Evolutionary conservation across 441 rosid genomes (phyloP), one percentile per base, ranked within the genome.

Genomic region (Brassica balearica): DNA sequence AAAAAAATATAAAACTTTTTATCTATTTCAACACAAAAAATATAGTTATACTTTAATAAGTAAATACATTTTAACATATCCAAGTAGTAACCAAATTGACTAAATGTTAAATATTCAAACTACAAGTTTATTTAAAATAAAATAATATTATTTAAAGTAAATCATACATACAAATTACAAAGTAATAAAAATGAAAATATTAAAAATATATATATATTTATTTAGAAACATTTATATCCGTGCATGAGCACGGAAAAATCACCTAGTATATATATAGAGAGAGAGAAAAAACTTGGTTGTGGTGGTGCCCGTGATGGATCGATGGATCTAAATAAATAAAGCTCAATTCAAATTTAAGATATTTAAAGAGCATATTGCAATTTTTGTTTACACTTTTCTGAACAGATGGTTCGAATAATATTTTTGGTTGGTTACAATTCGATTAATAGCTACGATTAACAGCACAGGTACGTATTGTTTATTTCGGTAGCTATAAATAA

Each of bases 331-430:
- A 38, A 70, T 34, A 19, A 11, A 69, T 22, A 27, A 22, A 2
- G 67, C 58, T 60, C 58, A 22, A 3, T 60, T 61, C 66, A n/a
- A 59, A 60, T 20, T 70, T 29, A 51, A 69, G 12, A 36, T 32
- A 59, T 51, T 68, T 51, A 27, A 22, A 25, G 72, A 68, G 43
- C n/a, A 22, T 6, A 14, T 2, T 15, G 10, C 59, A 53, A 53
- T 53, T 53, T 53, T 53, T 53, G 22, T 19, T 56, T 71, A 70
- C 55, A 58, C 8, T 17, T 70, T 32, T 14, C 15, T 17, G 17
- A 69, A 71, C 34, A 22, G 23, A 41, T 72, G 9, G 29, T 72
- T n/a, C 19, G 9, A 41, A 36, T 4, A 29, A 61, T 51, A 14
- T 51, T 6, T 51, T 7, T 36, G 10, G 67, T 41, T 23, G 41